Evolutionary conservation across 176 grass and related monocot species (phyloP), one percentile per base, ranked within the genome.

Genomic region (Alopecurus myosuroides): DNA sequence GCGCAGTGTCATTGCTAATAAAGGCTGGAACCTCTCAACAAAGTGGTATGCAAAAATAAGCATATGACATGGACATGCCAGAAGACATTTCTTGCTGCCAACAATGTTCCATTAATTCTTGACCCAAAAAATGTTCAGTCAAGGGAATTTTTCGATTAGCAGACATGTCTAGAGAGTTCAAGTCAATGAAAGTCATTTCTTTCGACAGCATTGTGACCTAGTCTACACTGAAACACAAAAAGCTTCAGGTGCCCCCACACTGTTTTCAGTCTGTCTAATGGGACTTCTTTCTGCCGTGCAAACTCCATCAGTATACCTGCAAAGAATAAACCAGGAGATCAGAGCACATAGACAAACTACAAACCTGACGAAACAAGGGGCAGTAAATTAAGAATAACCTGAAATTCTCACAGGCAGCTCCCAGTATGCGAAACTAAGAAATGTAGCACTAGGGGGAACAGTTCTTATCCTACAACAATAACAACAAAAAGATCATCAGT

Each of bases 391-490:
- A 70, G 30, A 42, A 62, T 9, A 45, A 85, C 71, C 30, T 81
- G 70, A 26, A 26, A 14, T 3, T 62, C 63, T 75, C 40, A 26
- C 53, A 2, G 20, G 39, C 39, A 62, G 53, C 53, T 61, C 51
- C 26, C 52, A 7, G 39, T 18, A 61, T 61, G 53, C 62, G 50
- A 58, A 73, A 74, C 37, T 33, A 74, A 34, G 51, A 34, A 18
- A 46, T 17, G 13, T 67, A 67, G 15, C 65, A 26, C 37, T 23
- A 14, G 62, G 30, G 5, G 34, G 26, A 50, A 72, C 72, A 82
- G 35, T 49, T 86, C 28, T 72, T 86, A 45, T 63, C 83, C 88
- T 86, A 71, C 64, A 86, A 34, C 29, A 77, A n/a, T n/a, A n/a
- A 53, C 6, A 51, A 58, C 22, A 81, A 22, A 78, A 72, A 63